Conservation (phyloP, 257 asterid genomes). For the Plectranthus barbatus region DNA sequence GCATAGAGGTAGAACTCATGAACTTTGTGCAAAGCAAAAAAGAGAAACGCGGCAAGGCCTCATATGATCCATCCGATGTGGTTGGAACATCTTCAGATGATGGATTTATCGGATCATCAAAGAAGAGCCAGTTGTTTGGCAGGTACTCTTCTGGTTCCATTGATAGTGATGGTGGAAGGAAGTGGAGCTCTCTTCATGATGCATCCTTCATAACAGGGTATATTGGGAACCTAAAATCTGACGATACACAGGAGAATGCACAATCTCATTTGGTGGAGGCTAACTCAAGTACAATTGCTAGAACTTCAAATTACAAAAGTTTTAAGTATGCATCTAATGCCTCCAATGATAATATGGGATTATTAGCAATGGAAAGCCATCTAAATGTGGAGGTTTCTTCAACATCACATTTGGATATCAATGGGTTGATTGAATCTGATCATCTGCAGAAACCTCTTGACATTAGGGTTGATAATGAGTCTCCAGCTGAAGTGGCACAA, state of each 20-base stretch:
- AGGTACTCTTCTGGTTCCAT: slow-evolving; percentile 90
- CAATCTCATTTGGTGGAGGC: slow-evolving; percentile 36
- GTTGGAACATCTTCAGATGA: slow-evolving; percentile 94
- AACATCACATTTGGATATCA: slow-evolving; percentile 42
- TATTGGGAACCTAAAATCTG: slow-evolving; percentile 33
- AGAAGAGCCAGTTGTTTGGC: slow-evolving; percentile 66
- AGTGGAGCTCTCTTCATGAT: slow-evolving; percentile 72
- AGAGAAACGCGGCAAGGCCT: slow-evolving; percentile 82
- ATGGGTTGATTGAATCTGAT: slow-evolving; percentile 53
- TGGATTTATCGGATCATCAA: slow-evolving; percentile 60
- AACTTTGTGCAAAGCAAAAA: slow-evolving; percentile 89
- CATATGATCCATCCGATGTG: slow-evolving; percentile 79
- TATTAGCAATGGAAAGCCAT: slow-evolving; percentile 37
- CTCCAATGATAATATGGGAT: slow-evolving; percentile 39
- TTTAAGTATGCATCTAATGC: slow-evolving; percentile 35
- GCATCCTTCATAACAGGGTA: slow-evolving; percentile 30
- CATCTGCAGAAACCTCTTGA: slow-evolving; percentile 38
- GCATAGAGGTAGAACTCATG: slow-evolving; percentile 97
- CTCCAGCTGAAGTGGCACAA: slow-evolving; percentile 36
- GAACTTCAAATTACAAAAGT: slow-evolving; percentile 40
- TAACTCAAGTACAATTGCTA: slow-evolving; percentile 41
- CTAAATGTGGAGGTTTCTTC: slow-evolving; percentile 40
- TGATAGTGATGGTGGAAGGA: slow-evolving; percentile 85
- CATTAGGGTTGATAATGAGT: slow-evolving; percentile 38
- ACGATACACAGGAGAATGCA: slow-evolving; percentile 46